phyloP scores from a whole-genome alignment of 805 yeast species.

The Metschnikowia lunata region DNA sequence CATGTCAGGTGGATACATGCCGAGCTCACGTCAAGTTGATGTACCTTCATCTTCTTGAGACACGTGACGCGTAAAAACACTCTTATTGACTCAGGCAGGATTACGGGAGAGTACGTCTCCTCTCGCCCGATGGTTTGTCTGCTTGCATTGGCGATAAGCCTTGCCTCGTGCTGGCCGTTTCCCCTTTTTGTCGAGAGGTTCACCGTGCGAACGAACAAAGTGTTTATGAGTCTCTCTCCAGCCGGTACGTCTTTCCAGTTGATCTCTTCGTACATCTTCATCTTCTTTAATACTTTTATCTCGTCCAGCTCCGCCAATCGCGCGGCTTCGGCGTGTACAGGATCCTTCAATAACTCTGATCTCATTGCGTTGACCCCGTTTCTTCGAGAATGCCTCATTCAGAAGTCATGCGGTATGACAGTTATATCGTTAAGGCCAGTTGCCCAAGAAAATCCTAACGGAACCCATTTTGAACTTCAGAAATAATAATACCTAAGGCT shows the following conservation, averaged over 20 bases:
- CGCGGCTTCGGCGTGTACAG: too few species aligned
- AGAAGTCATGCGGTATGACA: too few species aligned
- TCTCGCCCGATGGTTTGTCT: background rate
- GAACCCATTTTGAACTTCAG: too few species aligned
- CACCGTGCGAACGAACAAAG: conserved; percentile 2
- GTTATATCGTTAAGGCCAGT: too few species aligned
- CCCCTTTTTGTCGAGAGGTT: conserved; percentile 1
- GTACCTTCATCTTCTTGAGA: background rate
- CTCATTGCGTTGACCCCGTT: too few species aligned
- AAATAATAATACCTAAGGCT: too few species aligned
- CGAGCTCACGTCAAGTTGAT: conserved; percentile 1
- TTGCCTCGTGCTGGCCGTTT: conserved; percentile 1
- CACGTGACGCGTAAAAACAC: background rate
- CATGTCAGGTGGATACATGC: conserved; percentile 4
- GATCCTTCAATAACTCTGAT: too few species aligned
- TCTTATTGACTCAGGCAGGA: background rate
- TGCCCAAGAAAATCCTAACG: too few species aligned
- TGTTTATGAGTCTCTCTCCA: background rate
- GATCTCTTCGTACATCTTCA: conserved; percentile 4
- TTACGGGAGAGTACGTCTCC: conserved; percentile 5
- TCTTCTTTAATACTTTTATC: background rate
- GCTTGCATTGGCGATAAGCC: conserved; percentile 2
- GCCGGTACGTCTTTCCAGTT: background rate
- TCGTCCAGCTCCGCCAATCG: background rate
- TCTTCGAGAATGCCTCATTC: too few species aligned